These are phyloP conservation scores for Tylopilus cervinicoccineus DNA, from an alignment of 768 basidiomycete species.

Conservation along the genomic window DNA sequence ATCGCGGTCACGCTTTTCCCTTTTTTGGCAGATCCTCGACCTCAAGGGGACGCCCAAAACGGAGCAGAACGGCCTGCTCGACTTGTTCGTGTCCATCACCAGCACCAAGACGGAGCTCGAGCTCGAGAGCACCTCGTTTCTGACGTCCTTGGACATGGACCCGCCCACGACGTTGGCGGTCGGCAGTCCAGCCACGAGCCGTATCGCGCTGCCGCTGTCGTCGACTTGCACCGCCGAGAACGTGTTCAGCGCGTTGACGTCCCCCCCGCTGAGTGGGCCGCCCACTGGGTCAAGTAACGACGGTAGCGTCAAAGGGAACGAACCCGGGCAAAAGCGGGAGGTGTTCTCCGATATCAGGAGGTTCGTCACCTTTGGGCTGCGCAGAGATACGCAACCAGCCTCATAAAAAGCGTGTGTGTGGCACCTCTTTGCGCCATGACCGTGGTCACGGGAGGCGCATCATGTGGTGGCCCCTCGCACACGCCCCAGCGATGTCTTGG, in stretches of 20 bases:
- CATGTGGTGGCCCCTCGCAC: background rate
- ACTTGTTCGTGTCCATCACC: conserved; percentile 88
- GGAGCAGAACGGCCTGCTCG: conserved; percentile 86
- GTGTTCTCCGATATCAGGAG: conserved; percentile 87
- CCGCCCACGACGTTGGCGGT: conserved; percentile 57
- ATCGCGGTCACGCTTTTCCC: conserved; percentile 8
- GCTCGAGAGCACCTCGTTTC: conserved; percentile 86
- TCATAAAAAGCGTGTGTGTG: conserved; percentile 11
- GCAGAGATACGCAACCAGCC: conserved; percentile 55
- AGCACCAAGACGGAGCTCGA: conserved; percentile 91
- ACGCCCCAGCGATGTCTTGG: conserved; percentile 7
- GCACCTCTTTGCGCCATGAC: background rate
- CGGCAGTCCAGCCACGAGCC: conserved; percentile 63
- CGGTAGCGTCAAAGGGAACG: conserved; percentile 37
- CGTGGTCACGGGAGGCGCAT: background rate
- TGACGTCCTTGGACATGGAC: conserved; percentile 95
- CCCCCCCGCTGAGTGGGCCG: conserved; percentile 62
- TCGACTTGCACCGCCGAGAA: conserved; percentile 41
- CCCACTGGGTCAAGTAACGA: conserved; percentile 56
- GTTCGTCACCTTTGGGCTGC: conserved; percentile 84
- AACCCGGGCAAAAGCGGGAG: conserved; percentile 54
- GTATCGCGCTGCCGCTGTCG: conserved; percentile 49
- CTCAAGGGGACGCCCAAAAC: conserved; percentile 87
- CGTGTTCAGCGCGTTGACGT: conserved; percentile 53
- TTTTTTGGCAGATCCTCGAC: conserved; percentile 72